Percentiles rank a stretch among this genome's conserved stretches.
Conservation (phyloP, 257 asterid species). For the Capsicum baccatum region DNA sequence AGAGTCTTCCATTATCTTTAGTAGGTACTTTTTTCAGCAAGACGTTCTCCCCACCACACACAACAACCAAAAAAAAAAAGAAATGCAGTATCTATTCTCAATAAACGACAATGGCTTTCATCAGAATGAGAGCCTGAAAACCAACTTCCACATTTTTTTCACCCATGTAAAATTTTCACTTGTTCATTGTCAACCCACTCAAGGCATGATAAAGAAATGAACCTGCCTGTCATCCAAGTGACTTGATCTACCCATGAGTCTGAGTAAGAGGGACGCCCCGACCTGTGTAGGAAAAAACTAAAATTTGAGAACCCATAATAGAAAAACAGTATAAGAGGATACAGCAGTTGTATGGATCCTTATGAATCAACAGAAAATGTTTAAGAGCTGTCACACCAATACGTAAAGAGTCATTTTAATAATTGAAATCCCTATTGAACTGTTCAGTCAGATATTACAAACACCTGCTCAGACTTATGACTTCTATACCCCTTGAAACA, state of each 20-base stretch:
- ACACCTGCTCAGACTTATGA: conserved; percentile 96
- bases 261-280: conserved; percentile 77
- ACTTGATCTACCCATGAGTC: conserved; percentile 94
- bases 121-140: neutral
- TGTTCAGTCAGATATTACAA: neutral
- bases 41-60: neutral
- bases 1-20: neutral
- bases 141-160: neutral
- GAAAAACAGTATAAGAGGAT: neutral
- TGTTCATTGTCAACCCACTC: conserved; percentile 20
- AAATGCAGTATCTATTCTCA: neutral
- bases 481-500: conserved; percentile 92
- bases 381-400: neutral
- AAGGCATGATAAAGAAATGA: conserved; percentile 39
- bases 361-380: conserved; percentile 20
- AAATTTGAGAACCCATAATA: conserved; percentile 14
- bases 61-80: neutral
- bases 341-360: conserved; percentile 14
- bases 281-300: conserved; percentile 50
- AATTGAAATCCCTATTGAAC: conserved; percentile 32
- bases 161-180: neutral
- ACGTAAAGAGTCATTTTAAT: neutral
- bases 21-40: neutral
- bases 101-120: neutral
- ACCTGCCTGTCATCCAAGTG: conserved; percentile 91